Evolutionary conservation across 768 basidiomycete genomes (phyloP).

Genomic region (Lactarius tabidus): DNA sequence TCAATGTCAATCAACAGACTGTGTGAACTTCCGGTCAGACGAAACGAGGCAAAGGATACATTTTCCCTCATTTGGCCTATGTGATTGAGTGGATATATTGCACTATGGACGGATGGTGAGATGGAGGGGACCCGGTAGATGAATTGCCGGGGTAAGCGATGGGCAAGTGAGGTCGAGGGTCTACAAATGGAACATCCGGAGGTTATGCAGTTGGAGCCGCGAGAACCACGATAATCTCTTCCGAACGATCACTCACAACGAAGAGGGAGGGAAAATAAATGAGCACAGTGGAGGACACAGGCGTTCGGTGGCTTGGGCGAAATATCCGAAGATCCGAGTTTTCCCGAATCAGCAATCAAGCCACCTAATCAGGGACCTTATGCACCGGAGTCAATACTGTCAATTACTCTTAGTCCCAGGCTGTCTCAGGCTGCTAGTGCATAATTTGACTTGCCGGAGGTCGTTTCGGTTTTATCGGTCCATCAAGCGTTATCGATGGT

Average conservation of each 20-base stretch:
- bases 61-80: not conserved
- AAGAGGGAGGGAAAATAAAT: not conserved
- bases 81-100: not conserved
- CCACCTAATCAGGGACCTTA: slow-evolving; percentile 1
- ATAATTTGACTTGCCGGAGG: not conserved
- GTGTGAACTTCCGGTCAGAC: not conserved
- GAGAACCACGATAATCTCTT: not conserved
- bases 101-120: not conserved
- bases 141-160: not conserved
- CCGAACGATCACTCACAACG: not conserved
- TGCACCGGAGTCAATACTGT: not conserved
- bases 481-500: not conserved
- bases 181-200: not conserved
- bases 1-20: too few relatives aligned
- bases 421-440: too few relatives aligned
- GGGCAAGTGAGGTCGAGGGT: not conserved
- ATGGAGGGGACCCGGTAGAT: not conserved
- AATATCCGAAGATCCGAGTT: not conserved
- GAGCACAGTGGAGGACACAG: not conserved
- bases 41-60: not conserved
- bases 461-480: not conserved
- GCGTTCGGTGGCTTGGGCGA: not conserved
- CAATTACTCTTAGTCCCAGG: too few relatives aligned
- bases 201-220: not conserved
- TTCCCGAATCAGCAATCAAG: slow-evolving; percentile 8